Percentiles rank a stretch among this genome's conserved stretches.
Conservation (phyloP, 2,329 filamentous ascomycete species). For the Nannizziopsis arthrosporioides region DNA sequence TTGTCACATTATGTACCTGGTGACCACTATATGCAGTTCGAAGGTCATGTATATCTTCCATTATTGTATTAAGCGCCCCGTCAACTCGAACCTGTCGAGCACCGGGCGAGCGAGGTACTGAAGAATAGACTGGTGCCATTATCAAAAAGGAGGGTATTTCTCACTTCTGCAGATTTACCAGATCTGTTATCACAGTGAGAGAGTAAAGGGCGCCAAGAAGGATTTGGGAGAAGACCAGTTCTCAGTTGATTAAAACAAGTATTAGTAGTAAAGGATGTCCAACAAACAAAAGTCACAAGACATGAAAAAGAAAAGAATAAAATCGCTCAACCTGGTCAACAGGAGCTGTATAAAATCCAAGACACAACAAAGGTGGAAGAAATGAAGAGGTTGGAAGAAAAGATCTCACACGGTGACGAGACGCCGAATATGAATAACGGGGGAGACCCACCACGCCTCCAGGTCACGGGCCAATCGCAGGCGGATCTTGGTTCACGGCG, state of each 20-base stretch:
- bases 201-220: neutral
- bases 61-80: constrained; percentile 50
- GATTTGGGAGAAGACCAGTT: neutral
- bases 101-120: neutral
- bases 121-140: constrained; percentile 13
- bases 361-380: constrained; percentile 19
- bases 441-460: neutral
- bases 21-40: constrained; percentile 6
- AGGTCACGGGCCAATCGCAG: neutral
- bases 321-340: constrained; percentile 12
- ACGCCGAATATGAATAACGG: constrained; percentile 8
- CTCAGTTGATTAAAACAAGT: constrained; percentile 5
- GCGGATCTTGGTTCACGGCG: neutral
- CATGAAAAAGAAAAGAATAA: constrained; percentile 8
- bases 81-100: constrained; percentile 5
- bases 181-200: neutral
- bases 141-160: neutral
- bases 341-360: constrained; percentile 12
- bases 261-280: constrained; percentile 5
- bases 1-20: neutral
- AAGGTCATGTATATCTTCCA: constrained; percentile 42
- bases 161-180: neutral
- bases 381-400: constrained; percentile 7
- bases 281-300: neutral
- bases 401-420: constrained; percentile 6